Conservation (phyloP, 805 yeast species). For the Isabelozyma rhagii region DNA sequence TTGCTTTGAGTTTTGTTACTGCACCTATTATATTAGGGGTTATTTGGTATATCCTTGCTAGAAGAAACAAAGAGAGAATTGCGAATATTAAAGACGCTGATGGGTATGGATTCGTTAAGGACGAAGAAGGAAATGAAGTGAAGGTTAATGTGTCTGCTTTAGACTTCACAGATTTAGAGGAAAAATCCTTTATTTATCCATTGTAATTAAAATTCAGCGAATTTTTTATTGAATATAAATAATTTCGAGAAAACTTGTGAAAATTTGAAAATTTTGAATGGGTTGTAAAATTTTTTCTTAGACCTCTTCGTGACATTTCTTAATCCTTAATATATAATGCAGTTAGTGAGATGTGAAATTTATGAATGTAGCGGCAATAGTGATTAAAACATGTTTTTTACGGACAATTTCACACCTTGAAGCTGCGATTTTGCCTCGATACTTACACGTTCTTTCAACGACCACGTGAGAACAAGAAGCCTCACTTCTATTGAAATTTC, state of each 20-base stretch:
- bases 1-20: constrained; percentile 45
- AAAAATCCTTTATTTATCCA: constrained; percentile 51
- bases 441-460: no score
- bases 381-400: no score
- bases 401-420: no score
- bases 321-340: no score
- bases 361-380: no score
- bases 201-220: constrained; percentile 13
- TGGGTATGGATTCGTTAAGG: constrained; percentile 20
- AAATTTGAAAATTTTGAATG: no score
- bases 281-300: no score
- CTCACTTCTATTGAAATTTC: no score
- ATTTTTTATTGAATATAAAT: neutral
- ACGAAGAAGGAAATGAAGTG: constrained; percentile 22
- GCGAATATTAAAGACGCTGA: neutral
- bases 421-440: no score
- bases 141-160: constrained; percentile 41
- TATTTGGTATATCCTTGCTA: constrained; percentile 42
- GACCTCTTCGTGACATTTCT: no score
- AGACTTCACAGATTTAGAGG: constrained; percentile 55
- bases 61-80: constrained; percentile 42
- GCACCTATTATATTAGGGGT: constrained; percentile 45
- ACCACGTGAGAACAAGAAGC: no score
- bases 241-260: neutral
- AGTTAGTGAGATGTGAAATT: no score